phyloP scores from a whole-genome alignment of 2,329 filamentous ascomycete genomes.

The Botrytis fragariae region DNA sequence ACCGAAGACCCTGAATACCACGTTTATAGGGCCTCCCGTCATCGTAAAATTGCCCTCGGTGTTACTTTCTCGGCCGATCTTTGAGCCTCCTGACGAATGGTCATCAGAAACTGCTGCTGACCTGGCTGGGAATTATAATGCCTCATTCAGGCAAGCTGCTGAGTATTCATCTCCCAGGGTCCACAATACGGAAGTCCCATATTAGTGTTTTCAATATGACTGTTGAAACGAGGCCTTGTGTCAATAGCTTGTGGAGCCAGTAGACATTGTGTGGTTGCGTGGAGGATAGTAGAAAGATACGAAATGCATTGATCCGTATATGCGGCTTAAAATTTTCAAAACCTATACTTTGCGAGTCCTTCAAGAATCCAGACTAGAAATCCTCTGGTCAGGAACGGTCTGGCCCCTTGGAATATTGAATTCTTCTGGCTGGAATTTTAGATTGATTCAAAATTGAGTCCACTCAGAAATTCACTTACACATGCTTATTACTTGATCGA shows the following conservation, averaged over 20 bases:
- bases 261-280: background rate
- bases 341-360: background rate
- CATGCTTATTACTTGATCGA: background rate
- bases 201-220: background rate
- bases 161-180: background rate
- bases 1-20: background rate
- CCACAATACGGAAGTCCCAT: background rate
- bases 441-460: background rate
- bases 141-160: background rate
- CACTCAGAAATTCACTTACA: background rate
- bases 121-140: background rate
- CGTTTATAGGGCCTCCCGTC: background rate
- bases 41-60: background rate
- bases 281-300: background rate
- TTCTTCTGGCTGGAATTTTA: background rate
- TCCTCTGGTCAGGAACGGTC: background rate
- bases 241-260: background rate
- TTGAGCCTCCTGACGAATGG: background rate
- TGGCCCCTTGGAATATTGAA: background rate
- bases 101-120: background rate
- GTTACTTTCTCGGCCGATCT: background rate
- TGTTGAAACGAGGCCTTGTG: no score
- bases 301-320: background rate
- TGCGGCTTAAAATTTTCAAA: background rate
- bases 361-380: background rate